A percentile compares a stretch with the other conserved stretches of the same genome.
Evolutionary conservation across 2,329 filamentous ascomycete genomes (phyloP).

Genomic region (Arthrocladium fulminans): DNA sequence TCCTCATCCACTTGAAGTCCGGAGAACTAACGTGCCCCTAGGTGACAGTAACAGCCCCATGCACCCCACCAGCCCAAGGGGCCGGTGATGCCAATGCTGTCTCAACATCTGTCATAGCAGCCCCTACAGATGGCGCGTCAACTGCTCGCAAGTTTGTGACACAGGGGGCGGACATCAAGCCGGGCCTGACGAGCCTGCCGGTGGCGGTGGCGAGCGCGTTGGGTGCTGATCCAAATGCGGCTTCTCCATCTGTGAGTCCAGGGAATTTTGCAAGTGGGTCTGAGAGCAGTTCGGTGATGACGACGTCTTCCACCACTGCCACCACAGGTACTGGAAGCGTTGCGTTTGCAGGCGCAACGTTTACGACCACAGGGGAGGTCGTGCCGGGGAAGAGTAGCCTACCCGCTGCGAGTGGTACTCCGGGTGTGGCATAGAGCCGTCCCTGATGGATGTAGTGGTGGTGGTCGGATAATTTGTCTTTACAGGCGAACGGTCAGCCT

Average conservation of each 20-base stretch:
- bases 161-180: conserved; percentile 10
- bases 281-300: not conserved
- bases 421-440: not conserved
- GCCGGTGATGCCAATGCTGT: not conserved
- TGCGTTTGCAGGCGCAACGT: conserved; percentile 1
- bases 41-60: conserved; percentile 18
- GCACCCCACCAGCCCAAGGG: conserved; percentile 1
- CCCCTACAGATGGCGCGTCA: not conserved
- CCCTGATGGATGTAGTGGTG: not conserved
- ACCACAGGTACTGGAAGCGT: not conserved
- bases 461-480: not conserved
- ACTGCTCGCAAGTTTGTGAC: conserved; percentile 8
- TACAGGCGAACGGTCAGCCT: not conserved
- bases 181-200: conserved; percentile 19
- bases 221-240: not conserved
- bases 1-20: conserved; percentile 5
- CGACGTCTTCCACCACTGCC: not conserved
- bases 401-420: not conserved
- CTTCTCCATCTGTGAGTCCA: not conserved
- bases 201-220: conserved; percentile 14
- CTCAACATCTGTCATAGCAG: conserved; percentile 7
- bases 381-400: conserved; percentile 3
- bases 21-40: conserved; percentile 2
- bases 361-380: conserved; percentile 1
- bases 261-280: not conserved